Base-by-base conservation (phyloP, 2,329 filamentous ascomycete genomes). In the Hypoxylon sp. region DNA sequence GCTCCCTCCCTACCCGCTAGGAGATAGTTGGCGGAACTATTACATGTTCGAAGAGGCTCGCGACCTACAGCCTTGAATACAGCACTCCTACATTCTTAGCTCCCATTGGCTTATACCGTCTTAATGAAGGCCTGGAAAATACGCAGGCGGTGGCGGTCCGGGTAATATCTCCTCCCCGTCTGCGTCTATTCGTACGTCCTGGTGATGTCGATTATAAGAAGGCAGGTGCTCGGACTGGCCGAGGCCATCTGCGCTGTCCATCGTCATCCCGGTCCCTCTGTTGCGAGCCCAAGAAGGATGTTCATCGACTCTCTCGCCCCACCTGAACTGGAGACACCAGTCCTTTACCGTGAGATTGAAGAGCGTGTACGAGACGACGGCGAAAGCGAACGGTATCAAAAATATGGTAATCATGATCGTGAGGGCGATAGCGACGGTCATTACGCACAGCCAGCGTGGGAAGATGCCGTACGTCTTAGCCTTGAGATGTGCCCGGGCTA, bases 401-500 rank as follows among this genome's bases (percentile, higher is more conserved):
- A 50, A 1, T 1, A 29, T 10, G 19, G 13, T 2, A 13, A 48
- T 24, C 2, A 62, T 1, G 31, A 67, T 17, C 1, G 51, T 6
- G 39, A 62, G 13, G 15, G 2, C 15, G 47, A 54, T n/a, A 21
- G 19, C 21, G 27, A 24, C 11, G 32, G 15, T 15, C 11, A 11
- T 37, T 15, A 13, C 10, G 5, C 8, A 13, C 11, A 17, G 11
- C 48, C 48, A 21, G n/a, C 15, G 27, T 7, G 48, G 51, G 15
- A 39, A 6, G 10, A 27, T 6, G 11, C 13, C 2, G 13, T 10
- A 6, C 17, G 54, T 21, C 3, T 37, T 21, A 24, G 3, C 10
- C 2, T 17, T 15, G 31, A 74, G 6, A 7, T 17, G 31, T 3
- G n/a, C 11, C 31, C 15, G 31, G 6, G 57, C 19, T 7, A 54